These are phyloP conservation scores for Parafenestella ontariensis DNA, from an alignment of 2,329 filamentous ascomycete species.

Conservation along the genomic window DNA sequence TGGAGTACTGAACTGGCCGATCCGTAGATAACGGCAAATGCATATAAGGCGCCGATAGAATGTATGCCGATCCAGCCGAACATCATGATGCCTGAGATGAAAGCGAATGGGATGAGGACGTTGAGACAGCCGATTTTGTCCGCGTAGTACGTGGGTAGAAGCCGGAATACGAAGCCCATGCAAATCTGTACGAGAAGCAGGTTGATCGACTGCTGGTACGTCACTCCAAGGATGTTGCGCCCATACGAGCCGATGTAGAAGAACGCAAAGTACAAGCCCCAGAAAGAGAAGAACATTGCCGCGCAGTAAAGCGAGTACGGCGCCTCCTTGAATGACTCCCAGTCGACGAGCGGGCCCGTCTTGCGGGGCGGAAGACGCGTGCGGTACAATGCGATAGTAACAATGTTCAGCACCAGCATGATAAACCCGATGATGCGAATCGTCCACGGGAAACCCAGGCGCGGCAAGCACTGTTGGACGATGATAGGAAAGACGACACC, in stretches of 20 bases:
- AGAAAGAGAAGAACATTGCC: slow-evolving; percentile 47
- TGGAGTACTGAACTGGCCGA: slow-evolving; percentile 38
- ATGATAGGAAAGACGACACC: slow-evolving; percentile 44
- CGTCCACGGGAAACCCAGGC: slow-evolving; percentile 65
- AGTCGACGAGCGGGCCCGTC: slow-evolving; percentile 52
- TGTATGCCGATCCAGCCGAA: slow-evolving; percentile 43
- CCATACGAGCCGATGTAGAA: slow-evolving; percentile 55
- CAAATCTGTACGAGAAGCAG: slow-evolving; percentile 62
- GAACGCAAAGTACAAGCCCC: slow-evolving; percentile 54
- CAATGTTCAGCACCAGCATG: slow-evolving; percentile 54
- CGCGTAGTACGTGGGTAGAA: slow-evolving; percentile 53
- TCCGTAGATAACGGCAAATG: slow-evolving; percentile 42
- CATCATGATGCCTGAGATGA: slow-evolving; percentile 56
- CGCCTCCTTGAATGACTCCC: slow-evolving; percentile 50
- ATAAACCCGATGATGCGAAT: slow-evolving; percentile 68
- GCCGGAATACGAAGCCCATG: slow-evolving; percentile 59
- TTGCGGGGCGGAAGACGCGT: slow-evolving; percentile 50
- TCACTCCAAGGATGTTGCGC: slow-evolving; percentile 56
- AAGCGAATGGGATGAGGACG: slow-evolving; percentile 57
- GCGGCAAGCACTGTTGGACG: slow-evolving; percentile 39
- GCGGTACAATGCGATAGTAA: slow-evolving; percentile 46
- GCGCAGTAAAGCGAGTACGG: slow-evolving; percentile 48
- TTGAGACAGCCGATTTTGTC: slow-evolving; percentile 53
- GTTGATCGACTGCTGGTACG: slow-evolving; percentile 59
- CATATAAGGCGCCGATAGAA: slow-evolving; percentile 32